Evolutionary conservation across 345 rosid species (phyloP).

Genomic region (Brassica incana): DNA sequence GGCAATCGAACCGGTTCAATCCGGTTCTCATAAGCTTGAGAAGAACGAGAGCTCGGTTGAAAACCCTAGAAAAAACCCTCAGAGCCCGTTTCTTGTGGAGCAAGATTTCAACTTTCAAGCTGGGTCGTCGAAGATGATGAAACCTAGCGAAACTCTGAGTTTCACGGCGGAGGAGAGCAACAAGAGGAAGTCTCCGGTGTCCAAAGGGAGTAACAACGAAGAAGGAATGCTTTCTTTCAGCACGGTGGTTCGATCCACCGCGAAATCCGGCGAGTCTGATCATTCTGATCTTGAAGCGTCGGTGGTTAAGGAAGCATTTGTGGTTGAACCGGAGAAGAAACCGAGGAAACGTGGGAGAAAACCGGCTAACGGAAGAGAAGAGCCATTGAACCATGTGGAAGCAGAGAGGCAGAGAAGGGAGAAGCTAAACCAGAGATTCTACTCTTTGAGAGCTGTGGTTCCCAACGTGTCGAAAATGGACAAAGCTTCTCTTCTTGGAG

Average conservation of each 20-base stretch:
- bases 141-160: conserved; percentile 67
- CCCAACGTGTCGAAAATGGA: conserved; percentile 99
- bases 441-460: conserved; percentile 88
- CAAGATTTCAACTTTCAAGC: conserved; percentile 63
- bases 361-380: conserved; percentile 97
- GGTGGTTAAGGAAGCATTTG: conserved; percentile 75
- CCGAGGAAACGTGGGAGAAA: conserved; percentile 93
- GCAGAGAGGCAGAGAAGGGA: conserved; percentile 99
- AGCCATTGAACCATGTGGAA: conserved; percentile 96
- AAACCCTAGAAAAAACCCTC: conserved; percentile 25
- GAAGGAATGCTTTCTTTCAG: conserved; percentile 90
- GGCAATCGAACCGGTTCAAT: conserved; percentile 35
- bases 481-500: conserved; percentile 92
- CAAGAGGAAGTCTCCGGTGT: conserved; percentile 64
- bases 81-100: conserved; percentile 20
- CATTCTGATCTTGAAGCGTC: conserved; percentile 96
- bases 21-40: conserved; percentile 38
- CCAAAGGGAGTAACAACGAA: conserved; percentile 47
- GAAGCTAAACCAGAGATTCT: conserved; percentile 96
- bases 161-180: conserved; percentile 52
- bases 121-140: conserved; percentile 48
- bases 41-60: conserved; percentile 32
- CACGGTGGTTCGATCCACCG: conserved; percentile 58
- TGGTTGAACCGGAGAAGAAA: conserved; percentile 76
- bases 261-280: conserved; percentile 67